Base-by-base conservation (phyloP, 1,284 basidiomycete species). In the Boletus smithii region DNA sequence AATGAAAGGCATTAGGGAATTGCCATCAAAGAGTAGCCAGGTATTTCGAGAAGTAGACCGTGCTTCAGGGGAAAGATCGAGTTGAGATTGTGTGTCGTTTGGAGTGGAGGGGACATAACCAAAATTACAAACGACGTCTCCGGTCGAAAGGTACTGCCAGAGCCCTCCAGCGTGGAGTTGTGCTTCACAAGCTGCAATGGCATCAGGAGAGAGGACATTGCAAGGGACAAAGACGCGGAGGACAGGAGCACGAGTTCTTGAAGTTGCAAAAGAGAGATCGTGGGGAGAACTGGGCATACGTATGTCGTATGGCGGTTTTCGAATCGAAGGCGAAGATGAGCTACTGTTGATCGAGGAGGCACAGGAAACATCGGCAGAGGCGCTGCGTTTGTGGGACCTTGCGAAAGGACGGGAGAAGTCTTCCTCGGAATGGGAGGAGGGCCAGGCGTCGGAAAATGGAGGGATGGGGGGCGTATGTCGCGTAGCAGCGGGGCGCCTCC, bases 51-150 rank as follows among this genome's bases (percentile, higher is more conserved):
- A 50, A 10, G 53, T 33, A 17, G 44, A 49, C 0, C 54, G 51
- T 35, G 55, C 55, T 43, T 61, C 54, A 23, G 45, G 51, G 18
- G 50, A 35, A 24, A 47, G 46, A 42, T 55, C 54, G 13, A 58
- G 36, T 33, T 53, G 48, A 37, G 65, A 62, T 43, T 66, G 63
- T 5, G 56, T 59, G 23, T 52, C 46, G 3, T 75, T 70, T n/a
- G 69, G 53, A 0, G 74, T 51, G 0, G 58, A 55, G 16, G 65
- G 72, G 8, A 90, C 73, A 57, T 80, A 88, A 7, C 87, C 87
- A 42, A 90, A 72, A 61, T 90, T 90, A 63, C 83, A 88, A 18
- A 90, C 74, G 32, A 88, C 65, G 58, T 90, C 87, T 2, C 88
- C 87, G 0, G 75, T 75, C 3, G 81, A 85, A 27, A 90, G 73